Base-by-base conservation (phyloP, 345 rosid genomes). In the Citrus australasica region DNA sequence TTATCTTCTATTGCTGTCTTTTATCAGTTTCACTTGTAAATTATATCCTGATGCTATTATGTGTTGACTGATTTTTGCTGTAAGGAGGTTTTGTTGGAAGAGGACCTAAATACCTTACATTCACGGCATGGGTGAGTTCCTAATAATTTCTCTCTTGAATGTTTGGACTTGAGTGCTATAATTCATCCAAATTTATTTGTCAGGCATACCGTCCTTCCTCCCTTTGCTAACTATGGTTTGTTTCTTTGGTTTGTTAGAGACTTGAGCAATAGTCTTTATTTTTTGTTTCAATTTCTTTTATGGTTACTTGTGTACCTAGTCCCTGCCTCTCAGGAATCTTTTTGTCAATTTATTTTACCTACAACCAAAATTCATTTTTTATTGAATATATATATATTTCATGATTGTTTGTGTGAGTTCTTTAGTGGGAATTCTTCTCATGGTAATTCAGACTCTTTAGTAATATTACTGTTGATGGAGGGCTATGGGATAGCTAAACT, bases 111-210 rank as follows among this genome's bases (percentile, higher is more conserved):
- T 40, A 70, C 82, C 56, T 67, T 81, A 56, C 80, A 79, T 75
- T 81, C 84, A 66, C 78, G 22, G 74, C 74, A 80, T 67, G 58
- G 89, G 95, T 91, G 76, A 83, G 90, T 83, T 79, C 53, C 69
- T 71, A 66, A 66, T 30, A 60, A 42, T 75, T 37, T 69, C 66
- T 40, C 73, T 51, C 27, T 65, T 78, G n/a, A 64, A 48, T 35
- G 16, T 73, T 56, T 59, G 19, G 61, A 62, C 27, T 27, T 61
- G 32, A 70, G 46, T 79, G 35, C 42, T 42, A 6, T 76, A 66
- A 19, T 65, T 59, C 13, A 19, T 73, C 59, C 58, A 71, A 27
- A 28, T 48, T 61, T 51, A 14, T 21, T 38, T 77, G 25, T 60
- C 32, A n/a, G 37, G 38, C n/a, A 8, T 53, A 28, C 17, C 6